A percentile compares a stretch with the other conserved stretches of the same genome.
These are phyloP conservation scores for Lasiosphaeris hirsuta DNA, from an alignment of 495 filamentous ascomycete genomes.

Conservation along the genomic window DNA sequence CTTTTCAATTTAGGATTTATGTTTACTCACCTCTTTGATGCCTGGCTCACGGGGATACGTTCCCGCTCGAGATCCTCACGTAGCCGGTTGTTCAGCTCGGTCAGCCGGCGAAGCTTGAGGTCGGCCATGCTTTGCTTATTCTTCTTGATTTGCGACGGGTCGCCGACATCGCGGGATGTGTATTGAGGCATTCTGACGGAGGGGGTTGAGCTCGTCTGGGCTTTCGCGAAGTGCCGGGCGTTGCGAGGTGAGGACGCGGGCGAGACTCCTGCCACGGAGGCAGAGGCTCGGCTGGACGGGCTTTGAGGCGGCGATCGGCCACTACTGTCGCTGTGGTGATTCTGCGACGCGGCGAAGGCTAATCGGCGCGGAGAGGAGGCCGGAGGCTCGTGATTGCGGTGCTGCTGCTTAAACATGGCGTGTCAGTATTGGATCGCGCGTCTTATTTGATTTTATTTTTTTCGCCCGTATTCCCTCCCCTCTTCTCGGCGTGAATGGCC, in stretches of 20 bases:
- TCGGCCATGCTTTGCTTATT: slow-evolving; percentile 99
- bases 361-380: slow-evolving; percentile 17
- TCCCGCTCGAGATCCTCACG: slow-evolving; percentile 93
- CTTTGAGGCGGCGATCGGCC: slow-evolving; percentile 18
- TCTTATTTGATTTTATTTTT: neutral
- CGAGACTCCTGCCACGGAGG: slow-evolving; percentile 17
- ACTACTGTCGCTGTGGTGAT: slow-evolving; percentile 13
- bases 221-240: slow-evolving; percentile 4
- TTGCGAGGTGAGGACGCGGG: slow-evolving; percentile 21
- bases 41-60: slow-evolving; percentile 91
- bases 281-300: slow-evolving; percentile 19
- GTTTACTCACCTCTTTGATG: slow-evolving; percentile 72
- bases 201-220: slow-evolving; percentile 1
- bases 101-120: slow-evolving; percentile 91
- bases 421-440: slow-evolving; percentile 24
- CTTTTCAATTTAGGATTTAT: neutral
- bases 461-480: neutral
- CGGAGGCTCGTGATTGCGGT: slow-evolving; percentile 11
- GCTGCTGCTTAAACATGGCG: slow-evolving; percentile 22
- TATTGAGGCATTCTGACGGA: slow-evolving; percentile 50
- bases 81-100: slow-evolving; percentile 90
- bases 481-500: neutral
- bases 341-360: slow-evolving; percentile 14
- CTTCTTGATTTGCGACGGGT: slow-evolving; percentile 73
- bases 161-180: slow-evolving; percentile 55